These are phyloP conservation scores for Linum trigynum DNA, from an alignment of 345 rosid genomes.

Conservation along the genomic window DNA sequence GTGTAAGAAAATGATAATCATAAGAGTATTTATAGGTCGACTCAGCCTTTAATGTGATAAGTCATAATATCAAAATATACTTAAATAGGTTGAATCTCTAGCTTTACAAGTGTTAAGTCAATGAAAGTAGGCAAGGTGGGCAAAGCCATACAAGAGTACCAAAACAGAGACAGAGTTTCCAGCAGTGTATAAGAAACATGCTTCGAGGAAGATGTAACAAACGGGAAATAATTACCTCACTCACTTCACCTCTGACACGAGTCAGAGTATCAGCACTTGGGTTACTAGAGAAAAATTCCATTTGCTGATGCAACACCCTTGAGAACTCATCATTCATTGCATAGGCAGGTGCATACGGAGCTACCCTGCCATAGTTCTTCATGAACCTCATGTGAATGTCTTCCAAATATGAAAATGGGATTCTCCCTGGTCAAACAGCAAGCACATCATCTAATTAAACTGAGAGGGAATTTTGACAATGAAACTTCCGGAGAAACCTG, in stretches of 20 bases:
- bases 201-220: background rate
- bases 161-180: background rate
- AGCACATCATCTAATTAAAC: background rate
- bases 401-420: conserved; percentile 95
- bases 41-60: background rate
- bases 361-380: conserved; percentile 90
- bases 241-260: conserved; percentile 93
- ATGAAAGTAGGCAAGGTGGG: too few relatives aligned
- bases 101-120: background rate
- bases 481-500: background rate
- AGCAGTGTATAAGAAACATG: background rate
- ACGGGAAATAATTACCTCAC: conserved; percentile 49
- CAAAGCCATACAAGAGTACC: background rate
- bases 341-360: conserved; percentile 78
- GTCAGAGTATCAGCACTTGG: conserved; percentile 79
- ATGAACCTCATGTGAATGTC: conserved; percentile 93
- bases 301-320: conserved; percentile 96
- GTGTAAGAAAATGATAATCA: background rate
- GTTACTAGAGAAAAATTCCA: conserved; percentile 95
- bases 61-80: background rate
- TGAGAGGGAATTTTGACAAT: background rate
- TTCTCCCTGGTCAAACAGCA: conserved; percentile 48
- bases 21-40: background rate
- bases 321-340: conserved; percentile 99
- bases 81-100: background rate